Evolutionary conservation across 495 filamentous ascomycete species (phyloP), one percentile per base, ranked within the genome.

Genomic region (Hyaloscypha finlandica): DNA sequence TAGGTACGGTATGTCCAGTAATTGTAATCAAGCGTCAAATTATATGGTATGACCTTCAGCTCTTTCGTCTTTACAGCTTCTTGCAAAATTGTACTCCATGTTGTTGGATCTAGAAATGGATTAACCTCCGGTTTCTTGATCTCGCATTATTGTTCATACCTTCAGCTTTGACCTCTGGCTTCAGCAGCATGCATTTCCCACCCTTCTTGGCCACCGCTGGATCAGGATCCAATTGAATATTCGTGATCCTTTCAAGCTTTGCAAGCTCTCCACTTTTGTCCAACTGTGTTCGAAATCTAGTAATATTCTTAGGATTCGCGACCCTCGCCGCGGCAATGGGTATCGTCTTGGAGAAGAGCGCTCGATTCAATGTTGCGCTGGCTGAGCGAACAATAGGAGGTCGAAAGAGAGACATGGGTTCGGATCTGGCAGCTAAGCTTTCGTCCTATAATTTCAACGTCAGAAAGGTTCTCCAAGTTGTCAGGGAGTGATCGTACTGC

Each of bases 1-100:
- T 64, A 74, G 78, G 67, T 86, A 94, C 92, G 80, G 75, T 92
- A 93, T 45, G 78, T 87, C 93, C 93, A 99, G 76, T 93, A 89
- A 64, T 88, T 81, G 79, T 99, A 99, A 59, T 89, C 85, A 66
- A 99, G 80, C 42, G 81, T 73, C 45, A 99, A 78, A 54, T 88
- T 81, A 74, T 90, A 98, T 8, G 91, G 89, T 14, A 90, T 80
- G 37, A 98, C 72, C 16, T 81, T 80, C 45, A 97, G 74, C 37
- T 89, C 84, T 67, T 89, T 81, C 59, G 81, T 83, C 59, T 88
- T 74, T 1, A 94, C 86, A 30, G 92, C 84, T 58, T 91, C 88
- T 42, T 76, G 82, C n/a, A 97, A 74, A 35, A 78, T 84, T 6
- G 86, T 73, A 58, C 89, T 89, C 88, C 90, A 96, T 16, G 92